Conservation (phyloP, 2,329 filamentous ascomycete genomes). For the Sporothrix mexicana region DNA sequence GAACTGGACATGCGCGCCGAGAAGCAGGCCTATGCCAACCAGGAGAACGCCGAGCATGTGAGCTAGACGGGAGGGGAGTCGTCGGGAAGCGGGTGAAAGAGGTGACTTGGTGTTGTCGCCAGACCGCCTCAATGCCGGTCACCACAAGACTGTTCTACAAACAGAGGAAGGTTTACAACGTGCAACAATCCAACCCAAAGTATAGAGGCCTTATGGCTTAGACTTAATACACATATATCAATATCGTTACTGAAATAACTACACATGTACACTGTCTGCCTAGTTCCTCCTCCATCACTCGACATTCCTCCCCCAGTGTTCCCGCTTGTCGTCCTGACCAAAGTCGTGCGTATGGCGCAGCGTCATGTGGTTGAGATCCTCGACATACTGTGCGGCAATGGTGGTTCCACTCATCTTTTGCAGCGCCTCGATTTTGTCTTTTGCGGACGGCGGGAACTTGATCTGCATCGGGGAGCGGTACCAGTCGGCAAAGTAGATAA, state of each 20-base stretch:
- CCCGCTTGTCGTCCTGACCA: conserved; percentile 35
- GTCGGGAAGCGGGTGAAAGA: too few species aligned
- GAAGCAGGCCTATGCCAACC: not conserved
- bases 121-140: too few species aligned
- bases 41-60: not conserved
- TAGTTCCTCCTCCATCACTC: not conserved
- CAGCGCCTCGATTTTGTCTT: not conserved
- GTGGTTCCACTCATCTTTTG: conserved; percentile 11
- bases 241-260: not conserved
- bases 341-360: conserved; percentile 36
- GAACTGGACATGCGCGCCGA: conserved; percentile 10
- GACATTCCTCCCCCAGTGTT: conserved; percentile 28
- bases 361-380: conserved; percentile 34
- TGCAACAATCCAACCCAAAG: not conserved
- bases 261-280: too few species aligned
- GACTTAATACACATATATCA: not conserved
- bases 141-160: too few species aligned
- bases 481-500: conserved; percentile 50
- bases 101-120: too few species aligned
- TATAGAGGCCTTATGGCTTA: not conserved
- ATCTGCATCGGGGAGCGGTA: conserved; percentile 41
- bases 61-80: not conserved
- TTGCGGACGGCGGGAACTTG: conserved; percentile 24
- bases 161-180: not conserved
- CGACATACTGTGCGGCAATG: conserved; percentile 34